Evolutionary conservation across 2,329 filamentous ascomycete genomes (phyloP).

Genomic region (Teratosphaeria gauchensis): DNA sequence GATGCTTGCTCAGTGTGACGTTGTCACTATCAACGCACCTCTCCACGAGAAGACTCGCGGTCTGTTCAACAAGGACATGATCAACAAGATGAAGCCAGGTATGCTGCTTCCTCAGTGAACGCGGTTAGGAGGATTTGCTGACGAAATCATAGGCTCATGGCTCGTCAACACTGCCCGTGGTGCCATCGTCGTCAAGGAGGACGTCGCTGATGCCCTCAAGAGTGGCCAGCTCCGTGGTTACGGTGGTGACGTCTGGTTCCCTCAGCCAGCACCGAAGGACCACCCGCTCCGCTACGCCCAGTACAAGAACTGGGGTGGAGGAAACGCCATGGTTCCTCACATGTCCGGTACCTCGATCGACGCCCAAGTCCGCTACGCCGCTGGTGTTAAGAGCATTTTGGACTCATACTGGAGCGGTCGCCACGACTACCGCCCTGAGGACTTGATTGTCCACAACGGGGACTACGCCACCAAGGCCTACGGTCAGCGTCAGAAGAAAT

Average conservation of each 20-base stretch:
- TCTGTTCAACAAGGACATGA: conserved; percentile 97
- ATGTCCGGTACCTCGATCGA: conserved; percentile 99
- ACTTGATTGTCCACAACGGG: conserved; percentile 81
- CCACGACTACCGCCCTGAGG: conserved; percentile 79
- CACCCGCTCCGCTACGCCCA: conserved; percentile 79
- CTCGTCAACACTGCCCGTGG: conserved; percentile 98
- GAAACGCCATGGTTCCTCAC: conserved; percentile 98
- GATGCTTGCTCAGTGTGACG: conserved; percentile 85
- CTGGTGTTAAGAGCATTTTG: conserved; percentile 70
- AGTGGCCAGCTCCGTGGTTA: conserved; percentile 83
- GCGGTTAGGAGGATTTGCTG: conserved; percentile 4
- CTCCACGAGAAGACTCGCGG: conserved; percentile 96
- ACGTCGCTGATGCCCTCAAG: conserved; percentile 89
- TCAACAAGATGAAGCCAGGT: conserved; percentile 98
- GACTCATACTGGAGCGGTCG: conserved; percentile 82
- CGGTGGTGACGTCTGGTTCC: conserved; percentile 90
- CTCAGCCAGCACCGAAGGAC: conserved; percentile 87
- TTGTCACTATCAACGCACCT: conserved; percentile 99
- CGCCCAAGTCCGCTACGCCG: conserved; percentile 65
- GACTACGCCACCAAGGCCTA: conserved; percentile 95
- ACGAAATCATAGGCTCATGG: conserved; percentile 62
- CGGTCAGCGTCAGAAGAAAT: conserved; percentile 48
- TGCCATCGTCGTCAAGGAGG: conserved; percentile 98
- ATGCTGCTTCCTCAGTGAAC: conserved; percentile 22
- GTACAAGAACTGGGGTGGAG: conserved; percentile 89